Evolutionary conservation across 2,329 filamentous ascomycete species (phyloP), one percentile per base, ranked within the genome.

Genomic region (Fusarium sp.): DNA sequence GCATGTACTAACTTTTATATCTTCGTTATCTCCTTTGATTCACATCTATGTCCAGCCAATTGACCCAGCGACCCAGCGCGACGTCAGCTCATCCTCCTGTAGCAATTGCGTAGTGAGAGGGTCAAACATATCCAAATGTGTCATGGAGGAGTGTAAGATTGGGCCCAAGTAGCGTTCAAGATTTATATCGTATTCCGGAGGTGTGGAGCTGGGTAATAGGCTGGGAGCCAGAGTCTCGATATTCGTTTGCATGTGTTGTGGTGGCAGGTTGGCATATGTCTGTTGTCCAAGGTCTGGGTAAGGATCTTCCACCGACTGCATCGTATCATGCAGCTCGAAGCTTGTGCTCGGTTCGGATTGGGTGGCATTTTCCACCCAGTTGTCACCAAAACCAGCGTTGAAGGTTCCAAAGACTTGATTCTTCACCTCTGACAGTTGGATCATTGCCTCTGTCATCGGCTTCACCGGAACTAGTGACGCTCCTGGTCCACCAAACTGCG

Each of bases 381-480:
- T 63, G 11, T 63, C 60, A 2, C 60, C 60, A 20, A 63, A 63
- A 0, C 58, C 60, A 6, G 37, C 60, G 7, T 44, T 32, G 8
- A 63, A 63, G 0, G 50, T 40, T 1, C 58, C 58, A n/a, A 63
- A 63, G 3, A 63, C 32, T 7, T 63, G 60, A 1, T 40, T 35
- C 39, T 56, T 63, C 1, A 50, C 63, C 33, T 63, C 43, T 2
- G 58, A 50, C 20, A 63, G n/a, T 40, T 49, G 60, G 6, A n/a
- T 14, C 58, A 63, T 63, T 10, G 58, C 51, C 33, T 57, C 49
- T 10, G 60, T 63, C 17, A 33, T 22, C 5, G 43, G 60, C 25
- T 57, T 63, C 17, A 13, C 37, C 22, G 48, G 40, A 7, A n/a
- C 19, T 8, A 35, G 23, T 4, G 25, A 25, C 19, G 39, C 35